A percentile compares a stretch with the other conserved stretches of the same genome.
These are phyloP conservation scores for Aspergillus neotritici DNA, from an alignment of 2,329 filamentous ascomycete genomes.

Conservation along the genomic window DNA sequence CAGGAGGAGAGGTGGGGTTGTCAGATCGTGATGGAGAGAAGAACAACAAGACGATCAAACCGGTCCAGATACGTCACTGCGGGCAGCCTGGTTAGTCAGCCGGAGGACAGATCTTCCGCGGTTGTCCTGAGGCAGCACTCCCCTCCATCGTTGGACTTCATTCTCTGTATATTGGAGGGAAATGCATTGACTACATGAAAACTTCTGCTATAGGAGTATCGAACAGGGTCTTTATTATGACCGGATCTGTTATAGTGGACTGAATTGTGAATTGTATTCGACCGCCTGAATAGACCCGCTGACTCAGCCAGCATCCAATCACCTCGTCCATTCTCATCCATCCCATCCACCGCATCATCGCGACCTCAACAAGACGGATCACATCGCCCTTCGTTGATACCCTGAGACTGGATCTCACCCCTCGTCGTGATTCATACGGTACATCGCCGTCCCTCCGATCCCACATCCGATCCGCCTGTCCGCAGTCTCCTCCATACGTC, in stretches of 20 bases:
- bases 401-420: too few species aligned
- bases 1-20: background rate
- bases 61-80: constrained; percentile 32
- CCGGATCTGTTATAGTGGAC: too few species aligned
- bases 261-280: too few species aligned
- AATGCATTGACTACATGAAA: background rate
- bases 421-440: too few species aligned
- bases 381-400: too few species aligned
- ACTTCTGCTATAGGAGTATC: too few species aligned
- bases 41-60: constrained; percentile 7
- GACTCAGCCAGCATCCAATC: constrained; percentile 9
- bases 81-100: constrained; percentile 32
- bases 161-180: background rate
- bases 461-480: too few species aligned
- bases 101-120: constrained; percentile 23
- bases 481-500: background rate
- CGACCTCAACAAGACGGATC: too few species aligned
- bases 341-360: too few species aligned
- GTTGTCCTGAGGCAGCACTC: constrained; percentile 14
- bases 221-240: too few species aligned
- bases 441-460: too few species aligned
- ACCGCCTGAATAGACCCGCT: constrained; percentile 9
- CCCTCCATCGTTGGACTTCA: constrained; percentile 1
- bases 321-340: background rate
- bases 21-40: constrained; percentile 1